A percentile compares a stretch with the other conserved stretches of the same genome.
These are phyloP conservation scores for Polysphondylium violaceum DNA, from an alignment of 78 protist genomes.

Conservation along the genomic window DNA sequence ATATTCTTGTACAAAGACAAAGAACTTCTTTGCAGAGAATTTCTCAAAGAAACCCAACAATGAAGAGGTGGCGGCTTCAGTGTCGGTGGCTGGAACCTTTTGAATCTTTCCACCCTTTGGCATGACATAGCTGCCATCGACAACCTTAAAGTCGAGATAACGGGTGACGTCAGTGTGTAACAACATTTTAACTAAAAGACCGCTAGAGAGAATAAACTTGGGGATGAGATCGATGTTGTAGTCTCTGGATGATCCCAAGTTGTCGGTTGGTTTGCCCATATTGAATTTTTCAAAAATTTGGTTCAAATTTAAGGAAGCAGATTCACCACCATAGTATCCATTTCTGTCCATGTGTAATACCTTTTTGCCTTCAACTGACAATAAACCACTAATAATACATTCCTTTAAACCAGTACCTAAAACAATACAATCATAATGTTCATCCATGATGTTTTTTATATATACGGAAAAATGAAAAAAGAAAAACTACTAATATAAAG, in stretches of 20 bases:
- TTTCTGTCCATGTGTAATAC: conserved; percentile 99
- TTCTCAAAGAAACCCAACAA: conserved; percentile 98
- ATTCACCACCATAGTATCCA: conserved; percentile 99
- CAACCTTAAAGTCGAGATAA: conserved; percentile 97
- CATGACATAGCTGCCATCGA: conserved; percentile 95
- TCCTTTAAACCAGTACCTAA: conserved; percentile 99
- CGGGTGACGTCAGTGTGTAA: conserved; percentile 96
- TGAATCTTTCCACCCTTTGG: conserved; percentile 82
- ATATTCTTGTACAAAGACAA: conserved; percentile 88
- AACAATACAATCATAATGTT: conserved; percentile 94
- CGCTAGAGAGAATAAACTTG: conserved; percentile 97
- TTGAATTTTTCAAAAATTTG: conserved; percentile 88
- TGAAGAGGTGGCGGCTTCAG: conserved; percentile 94
- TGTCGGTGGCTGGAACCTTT: conserved; percentile 97
- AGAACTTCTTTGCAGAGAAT: conserved; percentile 91
- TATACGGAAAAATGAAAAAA: too few relatives aligned
- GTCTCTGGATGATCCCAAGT: conserved; percentile 94
- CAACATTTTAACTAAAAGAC: conserved; percentile 96
- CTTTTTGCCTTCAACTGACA: conserved; percentile 94
- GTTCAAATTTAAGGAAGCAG: conserved; percentile 95
- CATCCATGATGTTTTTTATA: conserved; percentile 87
- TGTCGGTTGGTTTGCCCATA: conserved; percentile 42
- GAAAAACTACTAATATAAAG: too few relatives aligned
- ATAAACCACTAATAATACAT: conserved; percentile 97
- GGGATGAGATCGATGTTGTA: conserved; percentile 98